Evolutionary conservation across 2,329 filamentous ascomycete species (phyloP), one percentile per base, ranked within the genome.

Genomic region (Laburnicola sp.): DNA sequence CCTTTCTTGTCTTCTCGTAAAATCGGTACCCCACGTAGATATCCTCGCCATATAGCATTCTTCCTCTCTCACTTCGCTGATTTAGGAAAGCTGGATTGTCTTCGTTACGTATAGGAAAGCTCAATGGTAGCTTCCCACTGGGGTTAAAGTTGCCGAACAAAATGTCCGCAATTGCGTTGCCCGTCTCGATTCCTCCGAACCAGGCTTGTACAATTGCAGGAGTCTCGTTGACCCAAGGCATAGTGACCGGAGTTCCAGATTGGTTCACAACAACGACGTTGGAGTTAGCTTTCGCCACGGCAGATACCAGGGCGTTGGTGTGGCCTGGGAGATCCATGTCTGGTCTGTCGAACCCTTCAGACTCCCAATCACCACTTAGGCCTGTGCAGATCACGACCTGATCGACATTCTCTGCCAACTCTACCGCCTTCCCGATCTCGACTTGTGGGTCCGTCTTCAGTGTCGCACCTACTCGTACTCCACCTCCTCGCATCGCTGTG

Each of bases 11-110:
- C 4, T 86, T 87, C 75, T 96, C 90, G 61, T 96, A 91, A 69
- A 90, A 83, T 5, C 91, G 85, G 74, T 96, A 96, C 75, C 96
- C 91, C 58, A 94, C 84, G 65, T 90, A 90, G 0, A 95, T 74
- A 0, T 88, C 89, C 65, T 96, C 89, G 1, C 30, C 43, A 32
- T 82, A 87, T 78, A 80, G 65, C 91, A 93, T 54, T 87, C 84
- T 58, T 92, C 88, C 66, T 93, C 81, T 76, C 1, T 87, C 76
- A 0, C 76, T 77, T 63, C 85, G 86, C 11, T 87, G 89, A 37
- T 95, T 86, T 0, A 89, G 93, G 72, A 93, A 96, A 0, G 86
- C 81, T 0, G 86, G 86, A 9, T 84, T 84, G 58, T 88, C 83
- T 60, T 85, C 75, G 6, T 64, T 37, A 0, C 55, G 41, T n/a